Percentiles rank a stretch among this genome's conserved stretches.
Conservation (phyloP, 1,284 basidiomycete species). For the Trametes sp. region DNA sequence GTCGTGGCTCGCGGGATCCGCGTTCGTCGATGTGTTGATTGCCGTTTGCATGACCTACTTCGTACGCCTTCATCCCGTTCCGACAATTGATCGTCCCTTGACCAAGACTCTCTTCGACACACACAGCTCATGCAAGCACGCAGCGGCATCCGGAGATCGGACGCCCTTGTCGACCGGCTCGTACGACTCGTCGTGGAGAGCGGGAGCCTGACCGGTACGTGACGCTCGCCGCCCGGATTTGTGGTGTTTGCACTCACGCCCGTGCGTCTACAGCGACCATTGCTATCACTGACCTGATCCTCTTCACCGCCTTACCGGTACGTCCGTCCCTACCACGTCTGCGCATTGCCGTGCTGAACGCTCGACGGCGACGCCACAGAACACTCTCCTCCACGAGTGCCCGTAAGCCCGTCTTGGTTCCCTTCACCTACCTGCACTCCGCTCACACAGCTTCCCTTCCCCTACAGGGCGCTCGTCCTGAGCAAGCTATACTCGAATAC, state of each 20-base stretch:
- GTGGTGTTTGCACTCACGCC: neutral
- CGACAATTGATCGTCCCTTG: no score
- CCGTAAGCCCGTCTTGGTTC: no score
- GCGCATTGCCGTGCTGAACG: neutral
- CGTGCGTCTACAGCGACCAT: neutral
- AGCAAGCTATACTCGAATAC: slow-evolving; percentile 25
- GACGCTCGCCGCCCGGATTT: no score
- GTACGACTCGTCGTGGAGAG: slow-evolving; percentile 29
- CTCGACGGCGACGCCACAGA: neutral
- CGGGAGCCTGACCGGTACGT: slow-evolving; percentile 30
- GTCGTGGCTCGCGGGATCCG: slow-evolving; percentile 29
- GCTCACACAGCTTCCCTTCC: no score
- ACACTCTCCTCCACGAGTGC: slow-evolving; percentile 8
- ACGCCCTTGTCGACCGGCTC: slow-evolving; percentile 27
- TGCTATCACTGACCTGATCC: slow-evolving; percentile 7
- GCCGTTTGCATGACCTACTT: slow-evolving; percentile 30
- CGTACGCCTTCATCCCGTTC: slow-evolving; percentile 7
- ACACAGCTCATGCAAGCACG: slow-evolving; percentile 17
- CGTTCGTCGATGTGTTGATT: slow-evolving; percentile 32
- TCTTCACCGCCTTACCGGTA: slow-evolving; percentile 7
- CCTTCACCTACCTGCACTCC: no score
- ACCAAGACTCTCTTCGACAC: neutral
- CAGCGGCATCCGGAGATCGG: slow-evolving; percentile 19
- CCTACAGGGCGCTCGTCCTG: slow-evolving; percentile 16
- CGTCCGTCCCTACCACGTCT: neutral